Base-by-base conservation (phyloP, 768 basidiomycete genomes). In the Pleurotus ostreatus region DNA sequence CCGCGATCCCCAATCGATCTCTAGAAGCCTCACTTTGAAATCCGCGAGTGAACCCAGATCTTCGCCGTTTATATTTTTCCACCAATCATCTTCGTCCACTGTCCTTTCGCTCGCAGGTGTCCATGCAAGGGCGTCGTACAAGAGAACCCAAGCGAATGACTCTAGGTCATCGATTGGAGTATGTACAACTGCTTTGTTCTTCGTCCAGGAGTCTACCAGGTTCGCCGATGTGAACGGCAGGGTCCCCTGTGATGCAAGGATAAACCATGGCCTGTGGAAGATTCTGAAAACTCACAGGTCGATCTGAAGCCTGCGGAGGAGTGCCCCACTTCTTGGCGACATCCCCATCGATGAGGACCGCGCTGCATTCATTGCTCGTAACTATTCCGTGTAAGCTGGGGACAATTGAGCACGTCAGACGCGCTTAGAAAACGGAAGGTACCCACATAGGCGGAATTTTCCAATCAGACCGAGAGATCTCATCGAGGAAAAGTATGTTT, bases 111-210 rank as follows among this genome's bases (percentile, higher is more conserved):
- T 11, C 20, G 8, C 18, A 46, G 45, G 45, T 0, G 45, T 46
- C 45, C 45, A 46, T 46, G 45, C 45, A 12, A 46, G 13, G 15
- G 20, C 13, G 20, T 22, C 37, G 23, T 49, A 57, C 2, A 57
- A 8, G 47, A 57, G 47, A 1, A 57, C 56, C 56, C 56, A 57
- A 2, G 48, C 46, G 23, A 57, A 57, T 4, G 47, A 49, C 40
- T 57, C 56, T 13, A 57, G 45, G 41, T 57, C 56, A 43, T 57
- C 56, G 13, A 57, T 49, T 18, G 56, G 45, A 0, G 46, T 57
- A 23, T 57, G 56, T 26, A 37, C 46, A 34, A 34, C 25, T 25
- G 18, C 30, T 23, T n/a, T 23, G 16, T 30, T 22, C 47, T 13
- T 34, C n/a, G 12, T 8, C 56, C 46, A 49, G 23, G 13, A 16